Conservation (phyloP, 2,329 filamentous ascomycete species). For the Nemania serpens region DNA sequence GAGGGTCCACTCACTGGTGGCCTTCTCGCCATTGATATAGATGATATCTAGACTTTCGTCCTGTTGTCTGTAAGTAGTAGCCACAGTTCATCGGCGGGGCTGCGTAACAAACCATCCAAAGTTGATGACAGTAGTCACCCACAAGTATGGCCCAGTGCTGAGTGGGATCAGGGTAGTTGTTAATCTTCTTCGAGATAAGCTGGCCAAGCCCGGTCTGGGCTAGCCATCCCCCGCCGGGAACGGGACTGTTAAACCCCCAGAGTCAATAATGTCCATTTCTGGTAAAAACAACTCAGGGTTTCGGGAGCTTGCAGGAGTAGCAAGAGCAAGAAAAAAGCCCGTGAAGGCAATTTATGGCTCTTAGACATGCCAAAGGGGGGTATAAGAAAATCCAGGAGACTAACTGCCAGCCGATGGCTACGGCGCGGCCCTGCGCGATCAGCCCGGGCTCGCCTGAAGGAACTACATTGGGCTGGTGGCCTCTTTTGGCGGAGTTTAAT, state of each 20-base stretch:
- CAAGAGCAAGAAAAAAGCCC: too few species aligned
- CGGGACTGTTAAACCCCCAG: too few species aligned
- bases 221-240: constrained; percentile 26
- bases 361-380: too few species aligned
- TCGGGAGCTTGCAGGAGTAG: too few species aligned
- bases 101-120: constrained; percentile 29
- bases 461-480: constrained; percentile 26
- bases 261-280: too few species aligned
- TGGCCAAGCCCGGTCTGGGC: constrained; percentile 27
- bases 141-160: constrained; percentile 31
- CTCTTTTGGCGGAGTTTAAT: constrained; percentile 22
- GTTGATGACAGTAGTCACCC: constrained; percentile 30
- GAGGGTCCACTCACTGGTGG: constrained; percentile 23
- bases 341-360: too few species aligned
- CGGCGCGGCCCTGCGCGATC: constrained; percentile 13
- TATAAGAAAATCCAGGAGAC: too few species aligned
- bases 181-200: constrained; percentile 26
- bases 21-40: constrained; percentile 24
- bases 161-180: constrained; percentile 29
- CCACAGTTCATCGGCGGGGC: neutral
- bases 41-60: constrained; percentile 31
- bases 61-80: constrained; percentile 20
- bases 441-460: constrained; percentile 26
- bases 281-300: too few species aligned
- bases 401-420: constrained; percentile 31